Percentiles rank a stretch among this genome's conserved stretches.
Evolutionary conservation across 163 green algal species (phyloP).

Genomic region (Chlorella variabilis): DNA sequence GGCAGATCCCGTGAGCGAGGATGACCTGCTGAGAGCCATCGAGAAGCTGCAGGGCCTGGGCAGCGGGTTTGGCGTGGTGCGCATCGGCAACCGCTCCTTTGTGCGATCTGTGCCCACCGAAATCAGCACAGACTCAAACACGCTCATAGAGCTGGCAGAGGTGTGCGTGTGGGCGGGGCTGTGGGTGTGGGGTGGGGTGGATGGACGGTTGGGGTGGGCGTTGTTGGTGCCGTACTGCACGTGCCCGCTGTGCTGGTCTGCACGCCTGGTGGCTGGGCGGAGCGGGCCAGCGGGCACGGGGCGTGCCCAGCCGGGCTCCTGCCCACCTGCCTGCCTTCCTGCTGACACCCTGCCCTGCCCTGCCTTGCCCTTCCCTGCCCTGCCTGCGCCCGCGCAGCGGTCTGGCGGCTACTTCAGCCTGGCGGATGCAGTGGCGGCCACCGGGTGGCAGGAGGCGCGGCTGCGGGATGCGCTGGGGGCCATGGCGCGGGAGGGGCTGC

Average conservation of each 20-base stretch:
- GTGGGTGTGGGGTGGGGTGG: not conserved
- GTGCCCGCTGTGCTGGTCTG: too few relatives aligned
- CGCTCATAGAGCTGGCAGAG: slow-evolving; percentile 75
- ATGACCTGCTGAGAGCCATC: slow-evolving; percentile 90
- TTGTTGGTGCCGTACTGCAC: too few relatives aligned
- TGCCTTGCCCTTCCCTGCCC: not conserved
- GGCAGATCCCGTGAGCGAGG: slow-evolving; percentile 76
- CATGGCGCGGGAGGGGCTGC: slow-evolving; percentile 41
- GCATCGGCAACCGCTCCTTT: slow-evolving; percentile 66
- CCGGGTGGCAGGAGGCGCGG: slow-evolving; percentile 39
- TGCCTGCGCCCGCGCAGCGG: not conserved
- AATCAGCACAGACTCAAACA: slow-evolving; percentile 87
- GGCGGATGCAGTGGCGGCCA: not conserved
- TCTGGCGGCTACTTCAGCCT: slow-evolving; percentile 41
- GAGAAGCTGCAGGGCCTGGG: slow-evolving; percentile 80
- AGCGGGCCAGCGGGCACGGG: too few relatives aligned
- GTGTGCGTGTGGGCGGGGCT: slow-evolving; percentile 14
- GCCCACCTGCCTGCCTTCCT: too few relatives aligned
- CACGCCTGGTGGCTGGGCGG: too few relatives aligned
- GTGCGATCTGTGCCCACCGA: slow-evolving; percentile 85
- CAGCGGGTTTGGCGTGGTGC: slow-evolving; percentile 77
- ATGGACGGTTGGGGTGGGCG: too few relatives aligned
- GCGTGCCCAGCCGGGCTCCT: not conserved
- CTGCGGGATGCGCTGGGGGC: slow-evolving; percentile 35
- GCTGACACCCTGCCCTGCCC: not conserved